A percentile compares a stretch with the other conserved stretches of the same genome.
Evolutionary conservation across 768 basidiomycete species (phyloP).

Genomic region (Heimioporus sp.): DNA sequence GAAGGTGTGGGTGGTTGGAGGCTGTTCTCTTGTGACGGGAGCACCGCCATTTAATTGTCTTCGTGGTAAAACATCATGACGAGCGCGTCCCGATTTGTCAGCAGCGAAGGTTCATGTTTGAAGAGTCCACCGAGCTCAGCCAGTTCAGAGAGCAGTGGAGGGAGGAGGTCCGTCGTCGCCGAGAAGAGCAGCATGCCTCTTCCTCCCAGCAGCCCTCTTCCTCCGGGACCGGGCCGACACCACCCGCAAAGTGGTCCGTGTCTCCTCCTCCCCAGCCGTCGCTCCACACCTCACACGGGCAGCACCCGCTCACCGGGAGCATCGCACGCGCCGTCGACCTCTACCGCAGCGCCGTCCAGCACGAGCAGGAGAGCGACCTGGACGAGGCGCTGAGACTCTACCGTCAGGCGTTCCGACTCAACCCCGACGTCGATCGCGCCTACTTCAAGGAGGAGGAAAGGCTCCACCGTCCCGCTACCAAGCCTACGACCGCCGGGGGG

Average conservation of each 20-base stretch:
- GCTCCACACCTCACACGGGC: constrained; percentile 23
- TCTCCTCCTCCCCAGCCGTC: constrained; percentile 10
- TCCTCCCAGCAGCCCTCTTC: neutral
- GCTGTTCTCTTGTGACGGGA: too few relatives aligned
- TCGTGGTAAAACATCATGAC: too few relatives aligned
- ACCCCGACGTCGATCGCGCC: constrained; percentile 71
- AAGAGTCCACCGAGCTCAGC: constrained; percentile 61
- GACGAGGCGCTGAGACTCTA: constrained; percentile 78
- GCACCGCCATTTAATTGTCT: too few relatives aligned
- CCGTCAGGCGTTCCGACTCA: constrained; percentile 74
- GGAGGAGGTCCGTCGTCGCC: constrained; percentile 51
- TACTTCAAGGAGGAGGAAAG: constrained; percentile 58
- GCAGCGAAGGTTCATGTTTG: constrained; percentile 19
- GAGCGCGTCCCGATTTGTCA: too few relatives aligned
- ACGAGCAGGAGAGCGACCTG: constrained; percentile 71
- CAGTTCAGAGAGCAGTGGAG: constrained; percentile 75
- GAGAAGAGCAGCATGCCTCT: constrained; percentile 9
- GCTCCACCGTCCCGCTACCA: constrained; percentile 30
- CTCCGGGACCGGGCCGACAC: constrained; percentile 1
- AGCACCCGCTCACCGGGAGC: constrained; percentile 30
- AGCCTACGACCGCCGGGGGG: constrained; percentile 62
- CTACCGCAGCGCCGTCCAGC: constrained; percentile 68
- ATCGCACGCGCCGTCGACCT: constrained; percentile 55
- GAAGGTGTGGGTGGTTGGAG: too few relatives aligned
- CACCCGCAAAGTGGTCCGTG: constrained; percentile 9